These are phyloP conservation scores for Suillus placidus DNA, from an alignment of 768 basidiomycete species.

Conservation along the genomic window DNA sequence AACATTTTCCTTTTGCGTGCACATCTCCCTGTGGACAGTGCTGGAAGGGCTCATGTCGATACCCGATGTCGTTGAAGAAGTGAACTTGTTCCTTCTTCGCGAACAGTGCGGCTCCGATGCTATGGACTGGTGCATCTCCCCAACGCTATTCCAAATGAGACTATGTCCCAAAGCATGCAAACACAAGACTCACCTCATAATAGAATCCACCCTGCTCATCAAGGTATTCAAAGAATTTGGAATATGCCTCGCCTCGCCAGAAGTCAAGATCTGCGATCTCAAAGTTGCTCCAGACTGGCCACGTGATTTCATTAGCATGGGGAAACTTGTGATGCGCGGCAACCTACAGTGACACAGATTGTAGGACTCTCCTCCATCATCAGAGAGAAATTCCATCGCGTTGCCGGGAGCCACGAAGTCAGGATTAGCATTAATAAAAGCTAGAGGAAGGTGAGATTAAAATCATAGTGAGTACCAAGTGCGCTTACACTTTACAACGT, in stretches of 20 bases:
- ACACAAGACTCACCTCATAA: constrained; percentile 66
- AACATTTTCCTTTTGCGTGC: constrained; percentile 65
- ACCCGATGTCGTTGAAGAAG: constrained; percentile 86
- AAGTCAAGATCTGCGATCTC: constrained; percentile 90
- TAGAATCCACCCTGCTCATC: constrained; percentile 88
- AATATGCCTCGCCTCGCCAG: constrained; percentile 85
- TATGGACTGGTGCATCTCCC: constrained; percentile 90
- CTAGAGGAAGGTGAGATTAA: constrained; percentile 38
- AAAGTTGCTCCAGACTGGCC: constrained; percentile 70
- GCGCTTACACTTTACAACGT: constrained; percentile 61
- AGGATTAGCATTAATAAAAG: constrained; percentile 67
- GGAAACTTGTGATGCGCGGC: constrained; percentile 11
- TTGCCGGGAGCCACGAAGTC: constrained; percentile 64
- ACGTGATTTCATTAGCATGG: constrained; percentile 12
- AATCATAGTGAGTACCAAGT: constrained; percentile 1
- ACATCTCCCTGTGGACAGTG: constrained; percentile 65
- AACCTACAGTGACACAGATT: constrained; percentile 78
- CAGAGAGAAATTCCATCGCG: constrained; percentile 73
- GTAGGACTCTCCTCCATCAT: constrained; percentile 66
- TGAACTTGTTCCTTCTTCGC: constrained; percentile 75
- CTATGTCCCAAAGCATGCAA: neutral
- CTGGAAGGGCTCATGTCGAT: constrained; percentile 78
- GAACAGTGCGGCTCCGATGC: constrained; percentile 79
- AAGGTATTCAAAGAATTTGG: constrained; percentile 79
- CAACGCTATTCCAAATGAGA: constrained; percentile 49